Conservation (phyloP, 768 basidiomycete genomes). For the Leccinum longicurvipes region DNA sequence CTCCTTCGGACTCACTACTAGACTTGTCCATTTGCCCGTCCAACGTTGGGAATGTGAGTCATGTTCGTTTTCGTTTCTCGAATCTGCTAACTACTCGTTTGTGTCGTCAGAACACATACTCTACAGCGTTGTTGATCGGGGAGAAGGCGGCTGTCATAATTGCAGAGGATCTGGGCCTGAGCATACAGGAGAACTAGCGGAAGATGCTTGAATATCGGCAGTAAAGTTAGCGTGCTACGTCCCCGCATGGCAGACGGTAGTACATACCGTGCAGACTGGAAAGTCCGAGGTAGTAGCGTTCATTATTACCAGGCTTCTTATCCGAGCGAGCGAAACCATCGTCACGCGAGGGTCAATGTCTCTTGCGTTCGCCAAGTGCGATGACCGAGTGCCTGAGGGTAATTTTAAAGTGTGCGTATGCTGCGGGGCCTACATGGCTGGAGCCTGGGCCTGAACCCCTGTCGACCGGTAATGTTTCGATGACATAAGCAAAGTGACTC, state of each 20-base stretch:
- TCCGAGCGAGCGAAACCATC: too few relatives aligned
- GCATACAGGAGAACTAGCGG: background rate
- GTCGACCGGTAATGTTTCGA: conserved; percentile 7
- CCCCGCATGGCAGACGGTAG: too few relatives aligned
- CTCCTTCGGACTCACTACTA: background rate
- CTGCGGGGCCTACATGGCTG: conserved; percentile 8
- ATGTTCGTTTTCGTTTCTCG: too few relatives aligned
- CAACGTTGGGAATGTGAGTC: conserved; percentile 23
- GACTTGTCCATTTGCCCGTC: conserved; percentile 38
- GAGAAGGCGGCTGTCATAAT: conserved; percentile 64
- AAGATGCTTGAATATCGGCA: too few relatives aligned
- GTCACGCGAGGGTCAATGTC: too few relatives aligned
- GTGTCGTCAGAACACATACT: conserved; percentile 37
- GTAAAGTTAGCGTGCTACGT: too few relatives aligned
- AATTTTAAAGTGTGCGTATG: conserved; percentile 80
- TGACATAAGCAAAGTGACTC: conserved; percentile 8
- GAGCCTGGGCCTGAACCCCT: too few relatives aligned
- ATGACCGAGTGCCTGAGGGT: conserved; percentile 86
- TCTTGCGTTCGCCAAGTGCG: conserved; percentile 67
- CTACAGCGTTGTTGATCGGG: conserved; percentile 44
- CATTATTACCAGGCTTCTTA: too few relatives aligned
- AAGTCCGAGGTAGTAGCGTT: too few relatives aligned
- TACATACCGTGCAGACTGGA: too few relatives aligned
- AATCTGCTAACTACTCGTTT: background rate
- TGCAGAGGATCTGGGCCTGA: conserved; percentile 42